These are phyloP conservation scores for Chloridella minuta DNA, from an alignment of 352 stramenopile species.

Conservation along the genomic window DNA sequence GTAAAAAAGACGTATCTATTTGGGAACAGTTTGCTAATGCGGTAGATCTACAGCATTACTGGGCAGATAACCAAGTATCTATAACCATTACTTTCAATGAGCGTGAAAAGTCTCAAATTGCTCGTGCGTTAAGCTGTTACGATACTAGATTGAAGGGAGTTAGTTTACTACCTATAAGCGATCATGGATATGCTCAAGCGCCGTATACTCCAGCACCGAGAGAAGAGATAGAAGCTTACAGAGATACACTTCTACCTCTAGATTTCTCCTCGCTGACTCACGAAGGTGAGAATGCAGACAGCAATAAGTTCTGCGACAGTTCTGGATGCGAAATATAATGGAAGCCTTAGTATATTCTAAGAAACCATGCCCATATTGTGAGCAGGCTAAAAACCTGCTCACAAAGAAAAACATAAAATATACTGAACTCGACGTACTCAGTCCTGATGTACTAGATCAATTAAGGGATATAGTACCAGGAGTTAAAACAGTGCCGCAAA, in stretches of 20 bases:
- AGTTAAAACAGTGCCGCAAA: constrained; percentile 8
- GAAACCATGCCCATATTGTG: constrained; percentile 12
- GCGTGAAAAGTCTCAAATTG: no score
- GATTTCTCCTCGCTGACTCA: no score
- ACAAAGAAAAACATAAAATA: constrained; percentile 10
- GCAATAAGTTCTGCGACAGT: no score
- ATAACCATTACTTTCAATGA: constrained; percentile 58
- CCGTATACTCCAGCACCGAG: no score
- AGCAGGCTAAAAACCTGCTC: background rate
- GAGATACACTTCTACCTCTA: no score
- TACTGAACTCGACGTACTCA: background rate
- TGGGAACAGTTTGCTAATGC: constrained; percentile 59
- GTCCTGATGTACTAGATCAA: background rate
- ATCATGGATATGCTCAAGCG: no score
- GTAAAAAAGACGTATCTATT: constrained; percentile 37
- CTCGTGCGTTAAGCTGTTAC: no score
- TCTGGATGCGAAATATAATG: background rate
- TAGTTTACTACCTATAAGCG: no score
- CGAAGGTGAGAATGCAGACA: no score
- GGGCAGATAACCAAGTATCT: constrained; percentile 61
- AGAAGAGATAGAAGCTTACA: no score
- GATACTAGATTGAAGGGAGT: no score
- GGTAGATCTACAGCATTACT: constrained; percentile 55
- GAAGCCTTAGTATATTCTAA: background rate
- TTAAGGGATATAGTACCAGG: constrained; percentile 5